Percentiles rank a stretch among this genome's conserved stretches.
These are phyloP conservation scores for Ceriops decandra DNA, from an alignment of 345 rosid species.

Conservation along the genomic window DNA sequence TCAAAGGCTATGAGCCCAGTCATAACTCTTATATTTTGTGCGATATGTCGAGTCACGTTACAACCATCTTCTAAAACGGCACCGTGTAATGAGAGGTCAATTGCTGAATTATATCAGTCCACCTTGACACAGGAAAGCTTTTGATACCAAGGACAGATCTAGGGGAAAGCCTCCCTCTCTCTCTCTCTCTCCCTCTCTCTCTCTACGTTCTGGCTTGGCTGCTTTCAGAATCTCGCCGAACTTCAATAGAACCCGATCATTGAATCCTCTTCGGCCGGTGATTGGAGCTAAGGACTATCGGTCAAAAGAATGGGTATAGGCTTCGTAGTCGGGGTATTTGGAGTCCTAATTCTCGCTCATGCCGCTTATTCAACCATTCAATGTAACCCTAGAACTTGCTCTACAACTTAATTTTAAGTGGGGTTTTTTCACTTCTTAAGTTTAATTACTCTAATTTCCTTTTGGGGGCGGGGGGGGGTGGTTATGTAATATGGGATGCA, in stretches of 20 bases:
- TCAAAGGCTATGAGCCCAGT: too few relatives aligned
- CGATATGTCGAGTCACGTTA: too few relatives aligned
- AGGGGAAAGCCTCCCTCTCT: too few relatives aligned
- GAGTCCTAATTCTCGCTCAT: slow-evolving; percentile 65
- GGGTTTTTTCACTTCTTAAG: background rate
- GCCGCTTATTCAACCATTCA: slow-evolving; percentile 92
- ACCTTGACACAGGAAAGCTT: too few relatives aligned
- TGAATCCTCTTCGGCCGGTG: background rate
- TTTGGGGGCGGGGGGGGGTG: background rate
- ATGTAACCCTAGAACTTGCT: slow-evolving; percentile 37
- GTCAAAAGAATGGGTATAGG: slow-evolving; percentile 49
- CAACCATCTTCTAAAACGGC: background rate
- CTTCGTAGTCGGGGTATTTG: slow-evolving; percentile 57
- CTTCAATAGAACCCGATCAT: background rate
- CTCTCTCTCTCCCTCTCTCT: too few relatives aligned
- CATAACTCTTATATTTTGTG: too few relatives aligned
- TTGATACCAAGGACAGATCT: too few relatives aligned
- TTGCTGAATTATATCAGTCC: too few relatives aligned
- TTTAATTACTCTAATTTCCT: slow-evolving; percentile 7
- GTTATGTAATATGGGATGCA: slow-evolving; percentile 24
- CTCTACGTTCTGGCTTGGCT: too few relatives aligned
- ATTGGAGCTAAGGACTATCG: background rate
- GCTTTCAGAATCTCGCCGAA: too few relatives aligned
- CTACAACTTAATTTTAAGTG: background rate
- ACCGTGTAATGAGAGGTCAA: background rate